phyloP scores from a whole-genome alignment of 805 yeast genomes.

The Teunomyces kruisii region DNA sequence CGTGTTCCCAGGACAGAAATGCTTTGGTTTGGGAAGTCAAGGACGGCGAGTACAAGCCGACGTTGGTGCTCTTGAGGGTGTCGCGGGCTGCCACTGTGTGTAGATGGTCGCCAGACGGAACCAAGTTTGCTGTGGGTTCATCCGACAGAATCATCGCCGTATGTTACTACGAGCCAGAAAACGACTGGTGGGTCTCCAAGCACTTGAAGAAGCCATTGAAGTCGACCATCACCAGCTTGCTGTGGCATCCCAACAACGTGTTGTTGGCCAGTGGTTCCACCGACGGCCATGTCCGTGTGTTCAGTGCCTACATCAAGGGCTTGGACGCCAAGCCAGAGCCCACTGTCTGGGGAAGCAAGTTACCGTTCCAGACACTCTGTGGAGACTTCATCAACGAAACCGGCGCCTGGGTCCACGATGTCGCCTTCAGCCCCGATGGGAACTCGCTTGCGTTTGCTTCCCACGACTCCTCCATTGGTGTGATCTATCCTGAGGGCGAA shows the following conservation, averaged over 20 bases:
- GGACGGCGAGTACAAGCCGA: slow-evolving; percentile 68
- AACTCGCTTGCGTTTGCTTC: slow-evolving; percentile 77
- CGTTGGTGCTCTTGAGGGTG: slow-evolving; percentile 87
- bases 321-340: slow-evolving; percentile 81
- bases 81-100: slow-evolving; percentile 94
- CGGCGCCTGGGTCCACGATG: slow-evolving; percentile 92
- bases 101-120: slow-evolving; percentile 93
- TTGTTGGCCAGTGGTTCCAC: slow-evolving; percentile 88
- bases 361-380: slow-evolving; percentile 90
- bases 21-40: slow-evolving; percentile 93
- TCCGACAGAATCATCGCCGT: slow-evolving; percentile 93
- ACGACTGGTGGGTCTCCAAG: slow-evolving; percentile 99
- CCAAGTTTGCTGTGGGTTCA: slow-evolving; percentile 95
- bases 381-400: slow-evolving; percentile 71
- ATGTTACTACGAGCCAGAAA: slow-evolving; percentile 92
- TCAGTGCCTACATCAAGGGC: slow-evolving; percentile 85
- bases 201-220: slow-evolving; percentile 94
- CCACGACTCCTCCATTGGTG: slow-evolving; percentile 81
- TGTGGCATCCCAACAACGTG: slow-evolving; percentile 94
- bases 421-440: slow-evolving; percentile 78
- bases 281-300: slow-evolving; percentile 89
- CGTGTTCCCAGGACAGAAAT: slow-evolving; percentile 96
- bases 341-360: slow-evolving; percentile 88
- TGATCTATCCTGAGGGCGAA: slow-evolving; percentile 76
- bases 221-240: slow-evolving; percentile 77